Evolutionary conservation across 192 early-diverging fungal species (phyloP).

Genomic region (Dispira parvispora): DNA sequence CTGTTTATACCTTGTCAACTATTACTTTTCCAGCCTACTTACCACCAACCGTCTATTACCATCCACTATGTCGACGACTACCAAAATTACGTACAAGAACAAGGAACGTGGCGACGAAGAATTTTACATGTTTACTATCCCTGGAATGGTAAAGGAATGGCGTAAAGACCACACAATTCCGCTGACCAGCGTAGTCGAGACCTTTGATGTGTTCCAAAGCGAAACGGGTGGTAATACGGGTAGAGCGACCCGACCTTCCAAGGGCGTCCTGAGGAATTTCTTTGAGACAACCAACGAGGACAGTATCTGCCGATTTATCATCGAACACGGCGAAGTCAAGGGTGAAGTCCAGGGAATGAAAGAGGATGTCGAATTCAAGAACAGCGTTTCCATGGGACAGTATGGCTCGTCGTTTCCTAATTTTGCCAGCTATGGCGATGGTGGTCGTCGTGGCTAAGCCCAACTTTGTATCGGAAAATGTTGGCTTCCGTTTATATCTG

Average conservation of each 20-base stretch:
- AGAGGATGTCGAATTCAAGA: background rate
- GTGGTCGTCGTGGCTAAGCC: too few species aligned
- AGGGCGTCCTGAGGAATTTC: constrained; percentile 14
- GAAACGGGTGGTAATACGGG: constrained; percentile 16
- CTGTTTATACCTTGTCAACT: background rate
- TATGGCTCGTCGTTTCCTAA: background rate
- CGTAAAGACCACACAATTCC: constrained; percentile 19
- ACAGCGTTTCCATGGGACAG: background rate
- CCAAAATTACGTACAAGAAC: constrained; percentile 16
- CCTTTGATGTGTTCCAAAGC: constrained; percentile 18
- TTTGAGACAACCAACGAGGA: constrained; percentile 18
- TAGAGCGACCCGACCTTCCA: constrained; percentile 16
- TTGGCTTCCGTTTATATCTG: background rate
- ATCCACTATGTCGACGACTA: background rate
- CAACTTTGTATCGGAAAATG: background rate
- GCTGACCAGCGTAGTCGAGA: constrained; percentile 18
- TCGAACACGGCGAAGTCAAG: constrained; percentile 16
- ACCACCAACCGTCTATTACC: background rate
- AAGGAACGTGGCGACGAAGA: constrained; percentile 11
- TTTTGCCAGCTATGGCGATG: too few species aligned
- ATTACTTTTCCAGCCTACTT: background rate
- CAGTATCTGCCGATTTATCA: constrained; percentile 17
- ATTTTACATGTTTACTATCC: constrained; percentile 19
- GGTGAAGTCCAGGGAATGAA: background rate
- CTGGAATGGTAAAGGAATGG: constrained; percentile 16